Base-by-base conservation (phyloP, 1,139 yeast genomes). In the Pichia sp. region DNA sequence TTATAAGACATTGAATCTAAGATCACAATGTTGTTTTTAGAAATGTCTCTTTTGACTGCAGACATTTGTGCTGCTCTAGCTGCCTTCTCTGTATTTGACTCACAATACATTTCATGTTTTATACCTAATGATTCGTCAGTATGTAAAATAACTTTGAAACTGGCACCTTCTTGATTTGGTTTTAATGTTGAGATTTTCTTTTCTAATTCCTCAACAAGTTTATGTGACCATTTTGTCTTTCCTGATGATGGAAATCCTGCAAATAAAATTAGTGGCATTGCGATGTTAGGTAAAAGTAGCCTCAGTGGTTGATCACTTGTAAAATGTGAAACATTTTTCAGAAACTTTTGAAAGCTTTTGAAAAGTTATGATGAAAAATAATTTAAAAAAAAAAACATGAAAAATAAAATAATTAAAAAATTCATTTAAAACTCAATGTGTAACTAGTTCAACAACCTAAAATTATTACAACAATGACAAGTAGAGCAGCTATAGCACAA, bases 191-290 rank as follows among this genome's bases (percentile, higher is more conserved):
- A 60, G 26, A 85, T 80, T 53, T 72, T 77, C 5, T 61, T 64
- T 54, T 77, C 72, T 24, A 90, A 69, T 18, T 63, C 69, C 1
- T 57, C 56, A 29, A 71, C 69, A 32, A 92, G 71, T 56, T 75
- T 71, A 29, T 68, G 62, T 1, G 96, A 95, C 67, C 88, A 75
- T 1, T 79, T 77, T 4, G 95, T 76, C 62, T 92, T 92, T 4
- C 98, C 98, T 11, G 88, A 76, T 34, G 82, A 72, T 5, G 98
- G 97, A 50, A 73, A 81, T 2, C 98, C 98, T 0, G 95, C 81
- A 47, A 92, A 72, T 40, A 87, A 72, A 15, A 92, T 74, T 43
- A 92, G 70, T 7, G 98, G 97, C 98, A 92, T n/a, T n/a, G n/a
- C n/a, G n/a, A n/a, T n/a, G n/a, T n/a, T n/a, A n/a, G n/a, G n/a